Evolutionary conservation across 2,329 filamentous ascomycete species (phyloP).

Genomic region (Juglanconis juglandina): DNA sequence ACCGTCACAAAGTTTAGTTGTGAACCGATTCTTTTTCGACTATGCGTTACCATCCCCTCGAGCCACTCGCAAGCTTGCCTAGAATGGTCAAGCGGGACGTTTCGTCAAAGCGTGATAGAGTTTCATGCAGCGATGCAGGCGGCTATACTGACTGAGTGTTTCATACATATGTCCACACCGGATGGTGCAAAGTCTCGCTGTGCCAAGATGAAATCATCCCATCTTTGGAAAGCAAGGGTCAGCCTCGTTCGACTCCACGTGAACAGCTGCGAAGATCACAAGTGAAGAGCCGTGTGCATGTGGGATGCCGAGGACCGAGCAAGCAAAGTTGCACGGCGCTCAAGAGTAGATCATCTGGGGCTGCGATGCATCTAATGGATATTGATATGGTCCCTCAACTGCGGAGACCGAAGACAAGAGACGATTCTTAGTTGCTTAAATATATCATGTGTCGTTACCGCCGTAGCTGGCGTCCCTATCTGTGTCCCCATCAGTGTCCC

Average conservation of each 20-base stretch:
- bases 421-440: too few species aligned
- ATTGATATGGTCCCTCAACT: too few species aligned
- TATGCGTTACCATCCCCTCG: not conserved
- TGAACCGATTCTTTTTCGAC: not conserved
- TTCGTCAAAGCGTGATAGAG: constrained; percentile 9
- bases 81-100: constrained; percentile 1
- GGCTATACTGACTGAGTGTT: not conserved
- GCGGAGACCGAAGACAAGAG: too few species aligned
- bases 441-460: too few species aligned
- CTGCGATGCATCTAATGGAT: too few species aligned
- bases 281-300: not conserved
- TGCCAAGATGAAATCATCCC: not conserved
- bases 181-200: not conserved
- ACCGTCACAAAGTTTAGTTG: not conserved
- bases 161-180: not conserved
- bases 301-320: not conserved
- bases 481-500: too few species aligned
- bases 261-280: not conserved
- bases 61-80: constrained; percentile 11
- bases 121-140: not conserved
- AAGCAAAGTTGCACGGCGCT: not conserved
- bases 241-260: not conserved
- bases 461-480: too few species aligned
- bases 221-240: not conserved
- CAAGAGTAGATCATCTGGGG: too few species aligned